Base-by-base conservation (phyloP, 495 filamentous ascomycete genomes). In the Emericellopsis terricola region DNA sequence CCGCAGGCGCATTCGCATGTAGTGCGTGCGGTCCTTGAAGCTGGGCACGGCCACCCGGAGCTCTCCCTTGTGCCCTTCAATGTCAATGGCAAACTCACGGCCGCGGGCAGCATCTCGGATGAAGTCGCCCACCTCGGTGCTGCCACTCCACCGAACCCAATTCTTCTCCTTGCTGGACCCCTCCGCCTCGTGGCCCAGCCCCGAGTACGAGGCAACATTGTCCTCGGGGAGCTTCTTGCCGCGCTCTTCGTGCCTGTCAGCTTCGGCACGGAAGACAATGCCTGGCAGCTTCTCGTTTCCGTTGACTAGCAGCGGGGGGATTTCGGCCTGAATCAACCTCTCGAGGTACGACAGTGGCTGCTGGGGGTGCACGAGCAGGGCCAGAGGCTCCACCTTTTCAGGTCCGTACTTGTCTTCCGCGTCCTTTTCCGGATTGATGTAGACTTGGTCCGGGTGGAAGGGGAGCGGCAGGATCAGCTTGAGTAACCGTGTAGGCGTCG, bases 301-400 rank as follows among this genome's bases (percentile, higher is more conserved):
- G 30, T 61, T 43, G n/a, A 66, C 56, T 2, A 64, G 55, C n/a
- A 94, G 60, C 1, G 69, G 66, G 0, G 86, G 82, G 0, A 94
- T 48, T 52, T 94, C 86, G 39, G 82, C 73, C 53, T 94, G 87
- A 40, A 94, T 83, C 2, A 96, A 60, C 2, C 80, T 76, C 52
- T 93, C 84, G 27, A 94, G 73, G 51, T 93, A 91, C 18, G 84
- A 93, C 11, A 96, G 64, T 0, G 87, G 86, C 51, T 96, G 86
- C 43, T 89, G 81, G 0, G 87, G 83, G 51, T 96, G 86, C 4
- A 94, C 64, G 5, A 96, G 70, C 2, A 96, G 71, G 5, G 85
- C 84, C 5, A 94, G 69, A 0, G 86, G 81, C 48, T 89, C 81
- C 19, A 83, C 66, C 55, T 66, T 66, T 17, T 68, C 57, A 39